These are phyloP conservation scores for Euphrasia arctica DNA, from an alignment of 305 asterid species.

Conservation along the genomic window DNA sequence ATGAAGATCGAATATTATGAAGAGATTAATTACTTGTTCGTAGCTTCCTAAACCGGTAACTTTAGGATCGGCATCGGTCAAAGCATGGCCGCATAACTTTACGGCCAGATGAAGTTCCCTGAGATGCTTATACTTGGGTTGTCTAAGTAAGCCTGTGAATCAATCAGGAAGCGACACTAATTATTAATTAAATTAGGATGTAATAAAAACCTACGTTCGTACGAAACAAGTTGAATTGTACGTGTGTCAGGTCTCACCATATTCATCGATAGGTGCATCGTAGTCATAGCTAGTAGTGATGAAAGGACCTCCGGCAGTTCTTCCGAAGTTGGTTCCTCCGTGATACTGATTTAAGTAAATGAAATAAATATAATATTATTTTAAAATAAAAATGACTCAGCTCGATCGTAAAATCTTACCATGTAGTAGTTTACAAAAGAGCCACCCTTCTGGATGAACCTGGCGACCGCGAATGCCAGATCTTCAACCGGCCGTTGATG, in stretches of 20 bases:
- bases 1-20: conserved; percentile 5
- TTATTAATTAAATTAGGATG: background rate
- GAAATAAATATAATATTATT: background rate
- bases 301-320: conserved; percentile 97
- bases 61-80: conserved; percentile 64
- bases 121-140: conserved; percentile 86
- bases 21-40: conserved; percentile 55
- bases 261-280: conserved; percentile 98
- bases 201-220: no score
- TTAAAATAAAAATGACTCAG: background rate
- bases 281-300: conserved; percentile 95
- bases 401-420: conserved; percentile 36
- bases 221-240: no score
- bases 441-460: conserved; percentile 94
- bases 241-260: conserved; percentile 41
- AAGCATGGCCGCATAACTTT: conserved; percentile 65
- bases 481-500: conserved; percentile 96
- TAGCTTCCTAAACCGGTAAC: conserved; percentile 64
- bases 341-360: conserved; percentile 53
- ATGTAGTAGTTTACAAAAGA: conserved; percentile 91
- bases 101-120: conserved; percentile 82
- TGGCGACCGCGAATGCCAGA: conserved; percentile 85
- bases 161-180: conserved; percentile 7
- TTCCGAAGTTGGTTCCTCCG: conserved; percentile 97
- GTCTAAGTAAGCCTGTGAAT: conserved; percentile 69